A percentile compares a stretch with the other conserved stretches of the same genome.
Evolutionary conservation across 192 early-diverging fungal species (phyloP).

Genomic region (Bifiguratus adelaidae): DNA sequence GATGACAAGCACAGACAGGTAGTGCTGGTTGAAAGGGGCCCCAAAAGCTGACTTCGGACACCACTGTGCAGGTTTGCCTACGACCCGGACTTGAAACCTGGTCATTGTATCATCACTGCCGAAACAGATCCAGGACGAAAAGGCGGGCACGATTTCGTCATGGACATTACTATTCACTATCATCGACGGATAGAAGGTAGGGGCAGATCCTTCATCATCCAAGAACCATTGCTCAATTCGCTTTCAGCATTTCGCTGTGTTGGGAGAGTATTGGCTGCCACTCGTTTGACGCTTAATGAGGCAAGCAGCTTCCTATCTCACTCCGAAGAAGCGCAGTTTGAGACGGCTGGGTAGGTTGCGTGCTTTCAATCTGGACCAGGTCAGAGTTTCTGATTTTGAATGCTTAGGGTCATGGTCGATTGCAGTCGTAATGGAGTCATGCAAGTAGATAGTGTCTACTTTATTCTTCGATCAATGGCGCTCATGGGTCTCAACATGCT

Average conservation of each 20-base stretch:
- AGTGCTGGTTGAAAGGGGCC: background rate
- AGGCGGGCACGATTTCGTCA: too few species aligned
- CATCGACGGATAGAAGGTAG: slow-evolving; percentile 59
- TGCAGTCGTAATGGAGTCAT: slow-evolving; percentile 78
- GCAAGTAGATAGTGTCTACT: slow-evolving; percentile 44
- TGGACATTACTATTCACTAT: slow-evolving; percentile 41
- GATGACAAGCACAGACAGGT: background rate
- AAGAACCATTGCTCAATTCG: background rate
- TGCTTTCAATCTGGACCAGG: background rate
- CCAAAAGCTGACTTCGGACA: background rate
- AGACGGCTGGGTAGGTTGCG: slow-evolving; percentile 44
- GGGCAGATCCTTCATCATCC: background rate
- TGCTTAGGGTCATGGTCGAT: slow-evolving; percentile 63
- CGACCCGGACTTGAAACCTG: slow-evolving; percentile 14
- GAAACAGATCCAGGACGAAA: background rate
- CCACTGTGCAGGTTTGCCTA: slow-evolving; percentile 14
- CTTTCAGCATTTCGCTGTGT: slow-evolving; percentile 58
- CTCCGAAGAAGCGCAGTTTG: slow-evolving; percentile 53
- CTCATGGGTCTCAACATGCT: slow-evolving; percentile 81
- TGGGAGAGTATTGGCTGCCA: slow-evolving; percentile 23
- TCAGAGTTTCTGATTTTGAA: background rate
- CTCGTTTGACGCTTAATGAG: background rate
- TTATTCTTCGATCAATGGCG: slow-evolving; percentile 65
- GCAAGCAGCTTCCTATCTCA: background rate
- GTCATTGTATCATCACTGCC: slow-evolving; percentile 6